A percentile compares a stretch with the other conserved stretches of the same genome.
Evolutionary conservation across 192 early-diverging fungal genomes (phyloP).

Genomic region (Backusella circina): DNA sequence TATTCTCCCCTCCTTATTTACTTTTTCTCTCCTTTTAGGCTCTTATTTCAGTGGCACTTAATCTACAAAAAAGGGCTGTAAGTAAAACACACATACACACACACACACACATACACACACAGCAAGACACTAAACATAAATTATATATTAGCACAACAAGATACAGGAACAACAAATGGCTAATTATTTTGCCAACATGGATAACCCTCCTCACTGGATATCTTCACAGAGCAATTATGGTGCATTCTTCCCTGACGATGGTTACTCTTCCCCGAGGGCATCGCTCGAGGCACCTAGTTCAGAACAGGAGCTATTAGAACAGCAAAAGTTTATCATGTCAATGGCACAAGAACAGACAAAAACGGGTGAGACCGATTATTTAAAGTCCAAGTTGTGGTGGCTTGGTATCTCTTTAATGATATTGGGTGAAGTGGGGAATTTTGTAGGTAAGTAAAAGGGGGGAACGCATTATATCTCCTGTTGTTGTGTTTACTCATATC

Average conservation of each 20-base stretch:
- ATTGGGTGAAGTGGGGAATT: conserved; percentile 52
- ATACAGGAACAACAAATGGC: conserved; percentile 27
- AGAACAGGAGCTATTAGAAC: conserved; percentile 5
- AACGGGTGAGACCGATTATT: conserved; percentile 34
- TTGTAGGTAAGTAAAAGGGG: conserved; percentile 32
- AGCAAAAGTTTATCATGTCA: conserved; percentile 23
- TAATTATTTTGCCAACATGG: conserved; percentile 28
- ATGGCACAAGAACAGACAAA: conserved; percentile 23
- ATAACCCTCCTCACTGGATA: conserved; percentile 29
- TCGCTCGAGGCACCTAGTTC: conserved; percentile 16
- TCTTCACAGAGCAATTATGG: background rate
- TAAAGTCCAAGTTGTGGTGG: conserved; percentile 64
- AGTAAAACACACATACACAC: background rate
- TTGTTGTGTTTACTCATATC: too few species aligned
- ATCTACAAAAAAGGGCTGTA: conserved; percentile 67
- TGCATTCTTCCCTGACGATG: conserved; percentile 37
- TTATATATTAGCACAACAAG: conserved; percentile 27
- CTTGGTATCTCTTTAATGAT: conserved; percentile 65
- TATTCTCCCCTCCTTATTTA: background rate
- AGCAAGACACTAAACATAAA: too few species aligned
- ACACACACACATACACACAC: background rate
- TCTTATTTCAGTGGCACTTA: conserved; percentile 67
- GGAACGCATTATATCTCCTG: too few species aligned
- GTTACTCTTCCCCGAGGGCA: conserved; percentile 34
- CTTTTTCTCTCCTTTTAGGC: conserved; percentile 30